These are phyloP conservation scores for Apophysomyces variabilis DNA, from an alignment of 371 early-diverging fungal genomes.

Conservation along the genomic window DNA sequence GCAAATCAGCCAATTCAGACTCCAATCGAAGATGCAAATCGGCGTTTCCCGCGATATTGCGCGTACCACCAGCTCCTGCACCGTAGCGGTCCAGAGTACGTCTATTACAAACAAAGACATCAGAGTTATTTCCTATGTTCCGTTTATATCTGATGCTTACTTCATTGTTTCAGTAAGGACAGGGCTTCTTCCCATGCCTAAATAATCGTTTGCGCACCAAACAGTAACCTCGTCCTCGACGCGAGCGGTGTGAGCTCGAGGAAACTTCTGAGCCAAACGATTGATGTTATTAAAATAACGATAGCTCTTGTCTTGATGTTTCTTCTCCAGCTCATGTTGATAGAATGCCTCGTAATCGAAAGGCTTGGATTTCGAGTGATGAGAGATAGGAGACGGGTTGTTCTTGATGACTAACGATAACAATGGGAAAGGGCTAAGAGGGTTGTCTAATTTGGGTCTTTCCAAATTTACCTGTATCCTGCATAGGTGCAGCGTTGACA, in stretches of 20 bases:
- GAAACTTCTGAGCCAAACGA: constrained; percentile 91
- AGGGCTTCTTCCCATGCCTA: constrained; percentile 93
- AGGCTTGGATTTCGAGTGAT: constrained; percentile 49
- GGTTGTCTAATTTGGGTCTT: background rate
- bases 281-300: constrained; percentile 99
- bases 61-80: constrained; percentile 99
- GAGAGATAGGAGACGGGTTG: constrained; percentile 35
- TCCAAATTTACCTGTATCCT: constrained; percentile 24
- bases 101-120: constrained; percentile 34
- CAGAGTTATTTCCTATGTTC: background rate
- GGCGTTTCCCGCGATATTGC: constrained; percentile 98
- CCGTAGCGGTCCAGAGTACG: constrained; percentile 92
- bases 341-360: constrained; percentile 94
- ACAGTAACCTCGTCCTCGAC: constrained; percentile 90
- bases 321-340: constrained; percentile 85
- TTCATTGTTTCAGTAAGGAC: constrained; percentile 90
- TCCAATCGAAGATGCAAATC: constrained; percentile 94
- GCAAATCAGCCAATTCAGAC: constrained; percentile 88
- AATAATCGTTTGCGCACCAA: constrained; percentile 99
- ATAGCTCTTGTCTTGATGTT: constrained; percentile 95
- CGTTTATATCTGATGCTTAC: constrained; percentile 39
- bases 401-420: constrained; percentile 21
- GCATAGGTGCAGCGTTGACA: constrained; percentile 47
- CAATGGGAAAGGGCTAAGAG: constrained; percentile 11
- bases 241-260: constrained; percentile 91